phyloP scores from a whole-genome alignment of 768 basidiomycete species.

The Mycena chlorophos region DNA sequence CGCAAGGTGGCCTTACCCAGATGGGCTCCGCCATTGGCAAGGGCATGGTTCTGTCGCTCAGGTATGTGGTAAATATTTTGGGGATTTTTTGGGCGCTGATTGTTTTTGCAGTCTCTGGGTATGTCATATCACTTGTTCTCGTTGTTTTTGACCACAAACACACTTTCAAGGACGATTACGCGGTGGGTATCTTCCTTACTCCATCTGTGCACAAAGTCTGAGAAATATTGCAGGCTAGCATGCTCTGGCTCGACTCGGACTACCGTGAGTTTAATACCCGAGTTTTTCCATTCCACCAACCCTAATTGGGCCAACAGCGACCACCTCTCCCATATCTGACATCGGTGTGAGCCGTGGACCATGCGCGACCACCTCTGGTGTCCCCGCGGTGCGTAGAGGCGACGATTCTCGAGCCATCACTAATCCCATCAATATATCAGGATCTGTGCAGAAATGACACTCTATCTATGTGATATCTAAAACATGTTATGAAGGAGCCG shows the following conservation, averaged over 20 bases:
- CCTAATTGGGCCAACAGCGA: too few species aligned
- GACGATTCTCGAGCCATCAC: too few species aligned
- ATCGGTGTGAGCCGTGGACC: conserved; percentile 41
- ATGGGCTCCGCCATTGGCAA: conserved; percentile 29
- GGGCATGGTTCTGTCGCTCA: conserved; percentile 41
- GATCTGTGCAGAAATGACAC: too few species aligned
- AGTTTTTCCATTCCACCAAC: too few species aligned
- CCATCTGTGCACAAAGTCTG: too few species aligned
- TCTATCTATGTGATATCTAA: too few species aligned
- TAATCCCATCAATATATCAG: too few species aligned
- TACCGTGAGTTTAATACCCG: conserved; percentile 26
- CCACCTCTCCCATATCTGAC: conserved; percentile 30
- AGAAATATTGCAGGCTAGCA: conserved; percentile 36
- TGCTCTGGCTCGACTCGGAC: conserved; percentile 43
- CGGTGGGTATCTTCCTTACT: too few species aligned
- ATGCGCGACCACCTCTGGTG: conserved; percentile 40
- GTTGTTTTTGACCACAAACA: background rate
- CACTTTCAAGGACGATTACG: conserved; percentile 34
- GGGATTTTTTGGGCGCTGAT: too few species aligned
- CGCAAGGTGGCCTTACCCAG: conserved; percentile 33
- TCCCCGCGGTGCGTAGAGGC: conserved; percentile 25
- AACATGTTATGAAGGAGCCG: too few species aligned
- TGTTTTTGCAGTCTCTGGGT: too few species aligned
- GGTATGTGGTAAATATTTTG: too few species aligned
- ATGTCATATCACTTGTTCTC: background rate